Evolutionary conservation across 805 yeast species (phyloP).

Genomic region (Candida boidinii): DNA sequence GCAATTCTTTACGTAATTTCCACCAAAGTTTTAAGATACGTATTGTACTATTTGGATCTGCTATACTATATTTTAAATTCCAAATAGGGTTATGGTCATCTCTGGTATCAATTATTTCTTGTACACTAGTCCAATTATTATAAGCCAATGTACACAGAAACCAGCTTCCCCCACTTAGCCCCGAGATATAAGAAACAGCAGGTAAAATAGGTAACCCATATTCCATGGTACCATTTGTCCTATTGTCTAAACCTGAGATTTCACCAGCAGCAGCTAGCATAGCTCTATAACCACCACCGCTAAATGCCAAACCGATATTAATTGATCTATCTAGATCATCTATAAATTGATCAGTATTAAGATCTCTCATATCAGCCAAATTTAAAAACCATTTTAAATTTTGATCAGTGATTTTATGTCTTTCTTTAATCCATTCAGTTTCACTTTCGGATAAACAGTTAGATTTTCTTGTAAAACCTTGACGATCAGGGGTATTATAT

Average conservation of each 20-base stretch:
- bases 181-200: constrained; percentile 61
- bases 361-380: constrained; percentile 37
- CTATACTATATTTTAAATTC: constrained; percentile 57
- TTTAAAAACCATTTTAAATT: constrained; percentile 37
- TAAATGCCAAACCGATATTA: constrained; percentile 51
- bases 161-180: constrained; percentile 85
- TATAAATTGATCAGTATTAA: constrained; percentile 35
- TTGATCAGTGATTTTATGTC: constrained; percentile 37
- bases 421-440: constrained; percentile 39
- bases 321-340: constrained; percentile 31
- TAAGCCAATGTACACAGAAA: constrained; percentile 57
- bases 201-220: constrained; percentile 69
- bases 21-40: constrained; percentile 43
- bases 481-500: constrained; percentile 6
- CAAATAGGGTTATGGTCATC: constrained; percentile 44
- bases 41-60: constrained; percentile 51
- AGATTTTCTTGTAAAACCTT: constrained; percentile 37
- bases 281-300: constrained; percentile 91
- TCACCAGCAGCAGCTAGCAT: constrained; percentile 83
- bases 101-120: constrained; percentile 37
- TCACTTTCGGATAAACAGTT: constrained; percentile 37
- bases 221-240: constrained; percentile 46
- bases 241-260: constrained; percentile 67
- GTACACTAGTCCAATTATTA: constrained; percentile 69
- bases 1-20: constrained; percentile 43